Conservation (phyloP, 1,139 yeast genomes). For the Petasospora fabianii region DNA sequence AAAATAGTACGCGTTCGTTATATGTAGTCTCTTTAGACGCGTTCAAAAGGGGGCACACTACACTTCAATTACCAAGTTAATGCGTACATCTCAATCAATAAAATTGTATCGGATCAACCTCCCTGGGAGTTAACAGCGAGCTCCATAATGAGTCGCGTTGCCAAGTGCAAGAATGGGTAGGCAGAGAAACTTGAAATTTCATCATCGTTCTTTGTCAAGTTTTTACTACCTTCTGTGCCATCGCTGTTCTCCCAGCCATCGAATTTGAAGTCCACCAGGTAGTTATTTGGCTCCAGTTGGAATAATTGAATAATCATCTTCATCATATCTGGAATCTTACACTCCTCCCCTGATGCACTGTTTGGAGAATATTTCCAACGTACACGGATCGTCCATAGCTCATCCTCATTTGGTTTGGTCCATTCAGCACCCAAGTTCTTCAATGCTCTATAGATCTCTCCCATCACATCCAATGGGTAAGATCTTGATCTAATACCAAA, state of each 20-base stretch:
- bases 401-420: constrained; percentile 92
- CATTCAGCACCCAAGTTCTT: constrained; percentile 95
- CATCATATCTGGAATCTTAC: constrained; percentile 68
- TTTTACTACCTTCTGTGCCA: constrained; percentile 23
- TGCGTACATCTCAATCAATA: constrained; percentile 1
- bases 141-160: constrained; percentile 92
- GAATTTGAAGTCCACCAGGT: constrained; percentile 93
- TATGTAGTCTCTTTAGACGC: not conserved
- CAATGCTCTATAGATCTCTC: constrained; percentile 92
- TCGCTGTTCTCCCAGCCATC: constrained; percentile 83
- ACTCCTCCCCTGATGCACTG: constrained; percentile 20
- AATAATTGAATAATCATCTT: constrained; percentile 96
- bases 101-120: constrained; percentile 15
- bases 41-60: no score
- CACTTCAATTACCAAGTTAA: not conserved
- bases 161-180: constrained; percentile 89
- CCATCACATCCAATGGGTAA: constrained; percentile 97
- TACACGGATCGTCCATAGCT: constrained; percentile 95
- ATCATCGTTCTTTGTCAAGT: constrained; percentile 42
- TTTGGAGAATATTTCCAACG: constrained; percentile 79
- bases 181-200: constrained; percentile 86
- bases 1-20: not conserved
- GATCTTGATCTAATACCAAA: constrained; percentile 96
- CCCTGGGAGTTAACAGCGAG: constrained; percentile 82
- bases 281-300: constrained; percentile 93